Conservation (phyloP, 1,284 basidiomycete species). For the Bothia castanella region DNA sequence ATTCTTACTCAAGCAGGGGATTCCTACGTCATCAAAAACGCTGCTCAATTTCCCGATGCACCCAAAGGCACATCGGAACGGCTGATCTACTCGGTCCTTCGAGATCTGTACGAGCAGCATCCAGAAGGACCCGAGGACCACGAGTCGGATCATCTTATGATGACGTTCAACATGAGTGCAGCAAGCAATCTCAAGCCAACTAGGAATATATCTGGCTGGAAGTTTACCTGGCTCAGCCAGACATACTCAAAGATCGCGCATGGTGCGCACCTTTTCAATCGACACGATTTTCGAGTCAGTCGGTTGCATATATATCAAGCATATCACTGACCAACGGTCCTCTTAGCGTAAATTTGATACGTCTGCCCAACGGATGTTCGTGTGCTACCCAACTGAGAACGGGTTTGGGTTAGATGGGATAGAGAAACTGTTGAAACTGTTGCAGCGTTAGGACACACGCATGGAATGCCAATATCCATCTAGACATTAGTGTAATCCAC, state of each 20-base stretch:
- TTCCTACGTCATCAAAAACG: slow-evolving; percentile 47
- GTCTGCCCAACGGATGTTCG: slow-evolving; percentile 39
- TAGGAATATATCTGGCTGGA: slow-evolving; percentile 43
- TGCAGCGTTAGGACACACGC: slow-evolving; percentile 28
- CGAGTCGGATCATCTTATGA: slow-evolving; percentile 20
- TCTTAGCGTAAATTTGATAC: slow-evolving; percentile 42
- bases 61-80: slow-evolving; percentile 46
- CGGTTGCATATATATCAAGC: neutral
- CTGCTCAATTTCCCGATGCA: slow-evolving; percentile 42
- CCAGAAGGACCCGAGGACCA: neutral
- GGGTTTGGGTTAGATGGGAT: slow-evolving; percentile 42
- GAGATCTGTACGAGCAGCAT: slow-evolving; percentile 28
- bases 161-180: slow-evolving; percentile 45
- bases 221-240: slow-evolving; percentile 37
- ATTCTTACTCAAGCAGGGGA: slow-evolving; percentile 41
- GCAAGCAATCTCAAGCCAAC: slow-evolving; percentile 35
- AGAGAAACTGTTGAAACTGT: slow-evolving; percentile 35
- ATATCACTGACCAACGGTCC: neutral
- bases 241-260: slow-evolving; percentile 39
- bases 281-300: slow-evolving; percentile 42
- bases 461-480: neutral
- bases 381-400: slow-evolving; percentile 42
- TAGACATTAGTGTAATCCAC: neutral
- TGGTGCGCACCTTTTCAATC: slow-evolving; percentile 35
- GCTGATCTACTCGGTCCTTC: slow-evolving; percentile 42